These are phyloP conservation scores for Auricularia sp. DNA, from an alignment of 768 basidiomycete genomes.

Conservation along the genomic window DNA sequence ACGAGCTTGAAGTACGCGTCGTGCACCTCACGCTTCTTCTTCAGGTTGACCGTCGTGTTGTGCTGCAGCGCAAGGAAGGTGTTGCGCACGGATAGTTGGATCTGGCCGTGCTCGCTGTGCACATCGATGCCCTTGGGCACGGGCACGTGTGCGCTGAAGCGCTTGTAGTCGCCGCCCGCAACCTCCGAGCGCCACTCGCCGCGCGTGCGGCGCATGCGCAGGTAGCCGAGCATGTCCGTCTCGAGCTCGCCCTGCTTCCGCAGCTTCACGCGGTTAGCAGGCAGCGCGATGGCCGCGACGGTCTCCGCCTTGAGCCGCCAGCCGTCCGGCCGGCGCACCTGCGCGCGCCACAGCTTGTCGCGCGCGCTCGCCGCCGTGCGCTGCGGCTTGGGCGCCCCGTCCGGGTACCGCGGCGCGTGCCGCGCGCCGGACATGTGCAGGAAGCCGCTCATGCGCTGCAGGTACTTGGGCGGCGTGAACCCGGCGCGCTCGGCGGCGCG, in stretches of 20 bases:
- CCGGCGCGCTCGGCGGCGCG: not conserved
- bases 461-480: not conserved
- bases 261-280: not conserved
- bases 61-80: not conserved
- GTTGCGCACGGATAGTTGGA: not conserved
- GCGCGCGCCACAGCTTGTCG: not conserved
- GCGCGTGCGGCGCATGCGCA: not conserved
- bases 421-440: not conserved
- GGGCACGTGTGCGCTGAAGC: not conserved
- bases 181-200: not conserved
- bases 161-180: not conserved
- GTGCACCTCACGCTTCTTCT: not conserved
- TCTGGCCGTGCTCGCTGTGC: not conserved
- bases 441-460: not conserved
- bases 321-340: not conserved
- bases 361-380: not conserved
- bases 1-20: not conserved
- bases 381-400: not conserved
- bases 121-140: not conserved
- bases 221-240: not conserved
- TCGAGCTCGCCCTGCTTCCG: not conserved
- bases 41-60: not conserved
- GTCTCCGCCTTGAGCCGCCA: not conserved
- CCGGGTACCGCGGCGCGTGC: not conserved
- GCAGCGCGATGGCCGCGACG: not conserved